Evolutionary conservation across 352 stramenopile species (phyloP), one percentile per base, ranked within the genome.

Genomic region (Globisporangium irregulare): DNA sequence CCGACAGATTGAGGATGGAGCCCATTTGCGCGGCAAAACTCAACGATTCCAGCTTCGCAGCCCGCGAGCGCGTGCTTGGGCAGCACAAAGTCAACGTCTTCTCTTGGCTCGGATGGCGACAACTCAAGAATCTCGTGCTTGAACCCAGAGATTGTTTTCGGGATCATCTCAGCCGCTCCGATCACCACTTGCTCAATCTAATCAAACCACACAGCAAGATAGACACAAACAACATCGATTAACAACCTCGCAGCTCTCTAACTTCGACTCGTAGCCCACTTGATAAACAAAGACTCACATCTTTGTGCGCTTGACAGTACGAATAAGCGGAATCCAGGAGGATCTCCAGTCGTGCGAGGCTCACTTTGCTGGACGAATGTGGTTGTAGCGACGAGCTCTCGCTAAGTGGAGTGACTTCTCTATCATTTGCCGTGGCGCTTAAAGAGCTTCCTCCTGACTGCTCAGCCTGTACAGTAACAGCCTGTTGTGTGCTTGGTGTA

Each of bases 21-120:
- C 10, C 7, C 8, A 1, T 34, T n/a, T 14, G 18, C 5, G 4
- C 46, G 24, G 9, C 54, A 63, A n/a, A 25, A 50, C 2, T 22
- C 53, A 1, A 62, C 12, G 22, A 68, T 36, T 0, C 25, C 38
- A 4, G 18, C 10, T 10, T 62, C 63, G n/a, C 63, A 68, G 6
- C 63, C 63, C 8, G 27, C 63, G 54, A 68, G n/a, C 38, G 62
- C 63, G 54, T 62, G 38, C 38, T 62, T 62, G 22, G 63, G 63
- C 18, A 68, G 27, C 38, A 68, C 63, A 32, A 68, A 68, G 6
- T 10, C 24, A 4, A 68, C 36, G 10, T 62, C 63, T 29, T 59
- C 50, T 18, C 1, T n/a, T 14, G 1, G 3, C 7, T 29, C 14
- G 2, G 46, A 22, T 9, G 24, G 14, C 9, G 24, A 5, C 1